Evolutionary conservation across 768 basidiomycete genomes (phyloP), one percentile per base, ranked within the genome.

Genomic region (Infundibulicybe gibba): DNA sequence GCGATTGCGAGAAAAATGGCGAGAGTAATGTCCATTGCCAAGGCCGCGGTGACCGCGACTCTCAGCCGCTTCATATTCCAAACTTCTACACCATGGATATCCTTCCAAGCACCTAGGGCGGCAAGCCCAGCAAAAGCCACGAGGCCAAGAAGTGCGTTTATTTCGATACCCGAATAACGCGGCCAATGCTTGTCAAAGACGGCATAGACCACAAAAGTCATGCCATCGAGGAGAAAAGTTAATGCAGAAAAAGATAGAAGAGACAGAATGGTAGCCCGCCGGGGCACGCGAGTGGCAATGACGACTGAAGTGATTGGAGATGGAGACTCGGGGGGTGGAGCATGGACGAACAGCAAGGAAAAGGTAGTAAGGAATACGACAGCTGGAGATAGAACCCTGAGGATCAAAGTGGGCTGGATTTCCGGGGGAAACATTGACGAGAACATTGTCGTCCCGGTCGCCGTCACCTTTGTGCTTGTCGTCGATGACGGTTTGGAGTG

Each of bases 251-350:
- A 68, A 42, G 85, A 79, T 40, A 94, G 73, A 50, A 90, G 69
- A 37, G 75, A 62, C 40, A 94, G 74, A 60, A 97, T 92, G 49
- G 83, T 65, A 35, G 77, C 76, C 49, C 87, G 81, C 59, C 94
- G 85, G 35, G 93, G 92, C 44, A 83, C 72, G 49, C 77, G 72
- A 47, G 75, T 77, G 46, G 83, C 77, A 60, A 90, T 80, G 65
- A 91, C 80, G 62, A 92, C 88, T 44, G 84, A 68, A 33, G 82
- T 88, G 60, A 92, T 90, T 54, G 80, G 81, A 37, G 83, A 85
- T 31, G 76, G 67, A 16, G 69, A 79, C 15, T 69, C 64, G 6
- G 76, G 77, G 6, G 68, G 59, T 6, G 69, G 60, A 38, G 77
- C 72, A 53, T 71, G 75, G 37, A 72, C 63, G 43, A 73, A 67